These are phyloP conservation scores for Thielaviopsis cerberus DNA, from an alignment of 2,329 filamentous ascomycete species.

Conservation along the genomic window DNA sequence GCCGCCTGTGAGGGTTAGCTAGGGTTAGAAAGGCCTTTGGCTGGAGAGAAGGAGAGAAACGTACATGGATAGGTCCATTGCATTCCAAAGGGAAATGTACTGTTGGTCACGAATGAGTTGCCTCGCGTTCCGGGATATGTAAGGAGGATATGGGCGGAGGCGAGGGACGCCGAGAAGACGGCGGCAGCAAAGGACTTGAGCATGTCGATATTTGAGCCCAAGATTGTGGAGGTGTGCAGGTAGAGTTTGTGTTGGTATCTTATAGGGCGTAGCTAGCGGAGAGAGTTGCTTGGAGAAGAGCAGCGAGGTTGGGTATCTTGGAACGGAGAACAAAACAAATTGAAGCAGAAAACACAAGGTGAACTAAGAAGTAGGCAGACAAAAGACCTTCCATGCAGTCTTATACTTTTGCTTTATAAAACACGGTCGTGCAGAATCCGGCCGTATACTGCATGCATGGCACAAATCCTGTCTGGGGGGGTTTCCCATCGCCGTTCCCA, in stretches of 20 bases:
- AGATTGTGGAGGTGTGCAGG: neutral
- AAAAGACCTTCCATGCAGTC: neutral
- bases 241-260: neutral
- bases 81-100: conserved; percentile 47
- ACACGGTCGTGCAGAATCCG: neutral
- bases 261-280: neutral
- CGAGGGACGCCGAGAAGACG: conserved; percentile 10
- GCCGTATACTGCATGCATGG: neutral
- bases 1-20: conserved; percentile 37
- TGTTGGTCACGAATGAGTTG: conserved; percentile 44
- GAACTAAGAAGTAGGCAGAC: neutral
- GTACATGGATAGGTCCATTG: conserved; percentile 56
- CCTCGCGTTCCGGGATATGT: conserved; percentile 49
- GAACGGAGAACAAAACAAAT: neutral
- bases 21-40: neutral
- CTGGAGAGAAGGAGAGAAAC: conserved; percentile 15
- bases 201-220: conserved; percentile 16
- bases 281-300: neutral
- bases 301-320: neutral
- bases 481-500: too few relatives aligned
- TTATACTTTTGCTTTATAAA: neutral
- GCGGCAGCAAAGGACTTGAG: conserved; percentile 17
- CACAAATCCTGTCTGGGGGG: neutral
- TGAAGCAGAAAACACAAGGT: neutral
- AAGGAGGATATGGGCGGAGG: conserved; percentile 35